These are phyloP conservation scores for Hyphopichia pseudoburtonii DNA, from an alignment of 1,139 yeast genomes.

Conservation along the genomic window DNA sequence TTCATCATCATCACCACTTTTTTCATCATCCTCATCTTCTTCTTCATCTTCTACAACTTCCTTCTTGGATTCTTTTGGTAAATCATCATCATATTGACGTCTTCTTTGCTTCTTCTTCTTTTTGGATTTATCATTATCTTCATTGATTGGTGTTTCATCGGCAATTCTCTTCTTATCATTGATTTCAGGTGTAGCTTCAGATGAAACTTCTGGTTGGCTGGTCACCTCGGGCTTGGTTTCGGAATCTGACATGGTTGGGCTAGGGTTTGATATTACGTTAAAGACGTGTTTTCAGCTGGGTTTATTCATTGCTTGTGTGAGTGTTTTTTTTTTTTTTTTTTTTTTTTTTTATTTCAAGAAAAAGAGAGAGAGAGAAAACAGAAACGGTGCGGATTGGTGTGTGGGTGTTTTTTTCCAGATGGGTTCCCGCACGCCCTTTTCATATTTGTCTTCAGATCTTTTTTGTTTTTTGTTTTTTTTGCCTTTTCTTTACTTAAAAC, in stretches of 20 bases:
- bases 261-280: no score
- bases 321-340: no score
- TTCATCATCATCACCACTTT: conserved; percentile 51
- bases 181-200: conserved; percentile 25
- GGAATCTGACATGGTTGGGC: not conserved
- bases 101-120: conserved; percentile 42
- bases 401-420: not conserved
- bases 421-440: not conserved
- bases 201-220: no score
- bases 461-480: not conserved
- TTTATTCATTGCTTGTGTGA: no score
- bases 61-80: conserved; percentile 27
- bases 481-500: not conserved
- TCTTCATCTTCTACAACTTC: conserved; percentile 33
- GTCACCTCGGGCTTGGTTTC: conserved; percentile 1
- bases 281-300: no score
- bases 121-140: conserved; percentile 42
- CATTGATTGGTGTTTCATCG: conserved; percentile 37
- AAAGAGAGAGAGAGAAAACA: no score
- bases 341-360: no score
- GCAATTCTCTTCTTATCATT: conserved; percentile 36
- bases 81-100: conserved; percentile 33
- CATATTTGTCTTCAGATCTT: not conserved
- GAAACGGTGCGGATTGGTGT: not conserved
- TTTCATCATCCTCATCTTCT: conserved; percentile 53